Evolutionary conservation across 1,284 basidiomycete species (phyloP).

Genomic region (Puccinia horiana): DNA sequence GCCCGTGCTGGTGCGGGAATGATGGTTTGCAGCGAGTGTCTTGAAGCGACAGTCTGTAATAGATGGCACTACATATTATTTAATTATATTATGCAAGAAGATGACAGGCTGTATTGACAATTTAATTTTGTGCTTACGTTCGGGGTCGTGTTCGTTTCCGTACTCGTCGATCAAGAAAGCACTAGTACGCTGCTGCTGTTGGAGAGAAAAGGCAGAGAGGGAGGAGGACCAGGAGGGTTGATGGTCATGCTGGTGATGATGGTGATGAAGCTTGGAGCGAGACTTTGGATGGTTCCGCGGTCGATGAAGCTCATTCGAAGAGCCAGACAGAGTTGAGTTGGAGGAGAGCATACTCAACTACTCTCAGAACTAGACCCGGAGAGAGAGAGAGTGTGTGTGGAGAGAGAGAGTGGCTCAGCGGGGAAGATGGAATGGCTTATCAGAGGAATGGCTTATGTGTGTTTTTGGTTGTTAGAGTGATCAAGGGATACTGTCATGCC

Average conservation of each 20-base stretch:
- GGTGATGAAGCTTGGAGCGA: background rate
- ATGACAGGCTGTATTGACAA: background rate
- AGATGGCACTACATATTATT: background rate
- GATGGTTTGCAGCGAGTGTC: background rate
- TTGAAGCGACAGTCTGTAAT: constrained; percentile 26
- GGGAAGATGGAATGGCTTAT: too few species aligned
- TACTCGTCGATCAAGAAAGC: constrained; percentile 30
- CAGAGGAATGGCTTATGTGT: too few species aligned
- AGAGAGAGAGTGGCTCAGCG: background rate
- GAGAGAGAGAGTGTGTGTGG: background rate
- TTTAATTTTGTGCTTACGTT: constrained; percentile 8
- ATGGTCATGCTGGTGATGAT: background rate
- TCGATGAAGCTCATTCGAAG: too few species aligned
- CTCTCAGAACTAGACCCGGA: background rate
- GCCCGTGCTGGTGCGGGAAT: background rate
- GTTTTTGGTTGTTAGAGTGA: too few species aligned
- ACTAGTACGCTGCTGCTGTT: background rate
- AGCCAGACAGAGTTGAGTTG: background rate
- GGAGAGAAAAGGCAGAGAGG: background rate
- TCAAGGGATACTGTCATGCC: too few species aligned
- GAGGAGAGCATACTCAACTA: background rate
- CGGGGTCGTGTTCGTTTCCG: constrained; percentile 34
- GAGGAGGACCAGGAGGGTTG: constrained; percentile 13
- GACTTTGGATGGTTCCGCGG: background rate
- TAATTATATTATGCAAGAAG: background rate